Conservation (phyloP, 768 basidiomycete genomes). For the Steccherinum ochraceum region DNA sequence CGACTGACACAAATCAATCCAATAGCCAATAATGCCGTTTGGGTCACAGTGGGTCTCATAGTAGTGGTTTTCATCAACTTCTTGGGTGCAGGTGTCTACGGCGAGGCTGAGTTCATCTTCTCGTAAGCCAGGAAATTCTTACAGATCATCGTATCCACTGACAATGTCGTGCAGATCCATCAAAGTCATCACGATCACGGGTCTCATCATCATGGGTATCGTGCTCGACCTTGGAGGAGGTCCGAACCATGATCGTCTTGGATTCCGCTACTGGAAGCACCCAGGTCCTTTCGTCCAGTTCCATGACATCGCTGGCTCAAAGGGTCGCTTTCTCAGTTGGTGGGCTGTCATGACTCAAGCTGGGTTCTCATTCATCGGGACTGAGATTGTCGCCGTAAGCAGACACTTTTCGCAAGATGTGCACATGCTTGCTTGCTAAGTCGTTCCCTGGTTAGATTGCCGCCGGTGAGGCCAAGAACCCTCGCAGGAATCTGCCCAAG, state of each 20-base stretch:
- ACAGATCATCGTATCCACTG: neutral
- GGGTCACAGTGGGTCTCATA: constrained; percentile 46
- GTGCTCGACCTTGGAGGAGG: constrained; percentile 55
- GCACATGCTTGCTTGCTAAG: neutral
- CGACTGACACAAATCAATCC: neutral
- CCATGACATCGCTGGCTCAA: constrained; percentile 31
- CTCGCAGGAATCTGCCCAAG: constrained; percentile 35
- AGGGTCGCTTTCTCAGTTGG: constrained; percentile 44
- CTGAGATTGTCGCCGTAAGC: constrained; percentile 42
- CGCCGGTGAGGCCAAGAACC: constrained; percentile 46
- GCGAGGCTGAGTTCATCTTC: constrained; percentile 44
- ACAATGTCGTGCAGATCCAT: constrained; percentile 35
- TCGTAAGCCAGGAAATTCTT: constrained; percentile 1
- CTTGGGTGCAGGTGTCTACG: constrained; percentile 30
- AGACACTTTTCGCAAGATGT: neutral
- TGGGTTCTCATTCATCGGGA: constrained; percentile 54
- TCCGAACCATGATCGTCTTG: constrained; percentile 45
- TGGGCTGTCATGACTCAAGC: constrained; percentile 54
- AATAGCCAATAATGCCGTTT: constrained; percentile 36
- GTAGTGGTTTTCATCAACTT: constrained; percentile 43
- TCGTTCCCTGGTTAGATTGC: constrained; percentile 24
- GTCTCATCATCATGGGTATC: constrained; percentile 40
- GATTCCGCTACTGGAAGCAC: constrained; percentile 42
- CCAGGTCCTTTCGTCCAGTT: constrained; percentile 54
- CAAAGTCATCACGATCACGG: constrained; percentile 44